Evolutionary conservation across 163 green algal genomes (phyloP).

Genomic region (Chlamydomonas reinhardtii): DNA sequence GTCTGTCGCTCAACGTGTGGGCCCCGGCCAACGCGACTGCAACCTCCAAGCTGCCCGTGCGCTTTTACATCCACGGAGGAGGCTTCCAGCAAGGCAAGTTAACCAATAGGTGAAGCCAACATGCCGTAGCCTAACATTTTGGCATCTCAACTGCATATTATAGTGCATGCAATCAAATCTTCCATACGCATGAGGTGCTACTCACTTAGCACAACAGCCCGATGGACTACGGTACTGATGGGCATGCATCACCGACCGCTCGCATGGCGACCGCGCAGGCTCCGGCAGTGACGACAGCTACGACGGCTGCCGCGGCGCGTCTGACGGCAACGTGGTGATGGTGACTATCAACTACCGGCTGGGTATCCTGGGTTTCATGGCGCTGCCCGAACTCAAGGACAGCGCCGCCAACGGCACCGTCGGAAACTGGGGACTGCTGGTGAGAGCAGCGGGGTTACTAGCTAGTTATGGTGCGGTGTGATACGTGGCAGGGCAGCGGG

Average conservation of each 20-base stretch:
- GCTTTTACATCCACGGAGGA: slow-evolving; percentile 37
- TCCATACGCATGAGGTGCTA: no score
- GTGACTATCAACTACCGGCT: slow-evolving; percentile 52
- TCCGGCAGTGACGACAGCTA: neutral
- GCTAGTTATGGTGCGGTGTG: no score
- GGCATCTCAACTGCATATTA: no score
- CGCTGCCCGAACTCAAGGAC: slow-evolving; percentile 18
- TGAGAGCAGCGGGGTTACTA: neutral
- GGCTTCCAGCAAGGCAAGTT: slow-evolving; percentile 1
- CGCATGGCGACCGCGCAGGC: neutral
- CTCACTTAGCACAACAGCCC: neutral
- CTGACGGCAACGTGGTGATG: slow-evolving; percentile 27
- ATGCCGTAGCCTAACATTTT: no score
- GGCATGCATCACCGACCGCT: no score
- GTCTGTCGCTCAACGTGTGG: slow-evolving; percentile 47
- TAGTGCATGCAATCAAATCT: no score
- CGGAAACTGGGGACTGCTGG: slow-evolving; percentile 30
- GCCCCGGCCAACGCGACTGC: neutral
- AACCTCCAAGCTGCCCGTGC: slow-evolving; percentile 7
- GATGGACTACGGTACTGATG: no score
- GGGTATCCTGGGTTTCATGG: slow-evolving; percentile 23
- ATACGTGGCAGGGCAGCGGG: no score
- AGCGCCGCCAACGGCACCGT: neutral
- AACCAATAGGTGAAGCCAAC: neutral
- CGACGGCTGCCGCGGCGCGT: neutral